Evolutionary conservation across 805 yeast genomes (phyloP).

Genomic region (Candida endomychidarum): DNA sequence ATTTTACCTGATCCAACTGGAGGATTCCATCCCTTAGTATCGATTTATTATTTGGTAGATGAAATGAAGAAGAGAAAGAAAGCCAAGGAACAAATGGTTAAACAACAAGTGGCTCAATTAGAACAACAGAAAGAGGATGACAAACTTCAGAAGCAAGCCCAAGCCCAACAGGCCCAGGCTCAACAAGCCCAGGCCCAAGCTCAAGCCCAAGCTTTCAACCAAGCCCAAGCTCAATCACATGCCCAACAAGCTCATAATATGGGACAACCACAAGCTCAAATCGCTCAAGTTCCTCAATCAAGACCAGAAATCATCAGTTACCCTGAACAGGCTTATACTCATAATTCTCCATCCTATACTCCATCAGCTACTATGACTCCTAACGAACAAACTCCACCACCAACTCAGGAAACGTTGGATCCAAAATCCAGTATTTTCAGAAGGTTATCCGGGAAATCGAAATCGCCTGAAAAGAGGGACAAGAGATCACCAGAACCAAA

Average conservation of each 20-base stretch:
- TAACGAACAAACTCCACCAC: conserved; percentile 27
- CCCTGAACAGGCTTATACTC: conserved; percentile 44
- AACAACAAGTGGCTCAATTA: conserved; percentile 24
- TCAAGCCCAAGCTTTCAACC: not conserved
- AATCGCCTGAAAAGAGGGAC: conserved; percentile 12
- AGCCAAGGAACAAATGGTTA: conserved; percentile 53
- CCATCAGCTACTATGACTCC: conserved; percentile 5
- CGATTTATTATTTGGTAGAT: conserved; percentile 81
- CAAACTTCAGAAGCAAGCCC: no score
- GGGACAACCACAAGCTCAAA: conserved; percentile 5
- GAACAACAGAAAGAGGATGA: conserved; percentile 19
- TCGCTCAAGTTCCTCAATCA: conserved; percentile 8
- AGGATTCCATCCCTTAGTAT: conserved; percentile 84
- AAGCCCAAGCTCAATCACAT: conserved; percentile 12
- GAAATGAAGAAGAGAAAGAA: conserved; percentile 76
- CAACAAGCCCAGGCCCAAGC: conserved; percentile 3
- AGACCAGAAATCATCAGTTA: conserved; percentile 19
- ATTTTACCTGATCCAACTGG: conserved; percentile 71
- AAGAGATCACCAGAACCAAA: conserved; percentile 16
- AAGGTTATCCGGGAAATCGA: conserved; percentile 26
- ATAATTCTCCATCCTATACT: conserved; percentile 7
- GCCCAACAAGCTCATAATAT: no score
- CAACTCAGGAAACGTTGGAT: conserved; percentile 30
- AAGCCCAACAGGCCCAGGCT: conserved; percentile 7
- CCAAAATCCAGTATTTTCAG: conserved; percentile 35